Conservation (phyloP, 2,329 filamentous ascomycete species). For the Pseudogymnoascus sp. region DNA sequence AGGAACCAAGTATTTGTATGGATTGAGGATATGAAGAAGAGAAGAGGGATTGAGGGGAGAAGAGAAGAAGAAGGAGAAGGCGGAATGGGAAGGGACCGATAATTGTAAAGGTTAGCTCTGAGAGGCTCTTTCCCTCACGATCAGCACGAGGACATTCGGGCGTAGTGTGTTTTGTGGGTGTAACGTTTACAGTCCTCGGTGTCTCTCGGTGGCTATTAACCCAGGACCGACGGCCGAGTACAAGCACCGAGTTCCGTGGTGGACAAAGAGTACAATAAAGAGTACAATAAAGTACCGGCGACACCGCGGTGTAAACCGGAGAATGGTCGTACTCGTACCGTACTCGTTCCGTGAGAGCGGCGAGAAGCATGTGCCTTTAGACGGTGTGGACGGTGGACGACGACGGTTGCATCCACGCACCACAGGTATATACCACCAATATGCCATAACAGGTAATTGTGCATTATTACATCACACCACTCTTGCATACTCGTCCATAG, state of each 20-base stretch:
- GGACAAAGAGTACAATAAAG: not conserved
- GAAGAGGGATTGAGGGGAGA: conserved; percentile 11
- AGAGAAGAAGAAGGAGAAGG: conserved; percentile 11
- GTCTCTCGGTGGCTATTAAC: not conserved
- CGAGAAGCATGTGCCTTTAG: not conserved
- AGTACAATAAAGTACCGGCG: not conserved
- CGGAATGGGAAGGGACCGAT: conserved; percentile 29
- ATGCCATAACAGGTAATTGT: no score
- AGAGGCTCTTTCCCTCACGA: not conserved
- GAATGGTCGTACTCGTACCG: not conserved
- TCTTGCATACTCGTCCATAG: no score
- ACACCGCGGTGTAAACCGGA: not conserved
- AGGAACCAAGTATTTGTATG: conserved; percentile 19
- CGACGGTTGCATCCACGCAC: no score
- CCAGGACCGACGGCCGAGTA: not conserved
- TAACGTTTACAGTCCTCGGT: not conserved
- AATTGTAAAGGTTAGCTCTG: not conserved
- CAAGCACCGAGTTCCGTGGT: not conserved
- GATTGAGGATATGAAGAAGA: conserved; percentile 20
- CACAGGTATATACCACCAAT: no score
- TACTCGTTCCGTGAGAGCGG: not conserved
- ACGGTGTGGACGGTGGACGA: no score
- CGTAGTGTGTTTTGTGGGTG: not conserved
- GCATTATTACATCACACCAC: no score
- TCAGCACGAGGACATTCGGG: not conserved